Percentiles rank a stretch among this genome's conserved stretches.
Evolutionary conservation across 2,329 filamentous ascomycete genomes (phyloP).

Genomic region (Aspergillus japonicus): DNA sequence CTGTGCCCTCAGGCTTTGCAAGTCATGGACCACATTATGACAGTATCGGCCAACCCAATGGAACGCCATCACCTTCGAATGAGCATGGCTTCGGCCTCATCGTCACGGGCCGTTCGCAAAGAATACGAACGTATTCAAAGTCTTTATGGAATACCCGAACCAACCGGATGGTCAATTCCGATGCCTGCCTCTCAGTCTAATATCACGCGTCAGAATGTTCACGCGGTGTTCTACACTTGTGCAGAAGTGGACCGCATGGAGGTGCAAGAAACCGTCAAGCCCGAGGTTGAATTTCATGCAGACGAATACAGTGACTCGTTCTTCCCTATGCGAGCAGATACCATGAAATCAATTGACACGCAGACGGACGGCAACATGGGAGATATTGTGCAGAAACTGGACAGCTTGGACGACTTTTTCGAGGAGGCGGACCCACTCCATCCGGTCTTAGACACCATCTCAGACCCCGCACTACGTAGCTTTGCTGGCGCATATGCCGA

Average conservation of each 20-base stretch:
- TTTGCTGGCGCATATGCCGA: constrained; percentile 67
- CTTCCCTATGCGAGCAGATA: constrained; percentile 79
- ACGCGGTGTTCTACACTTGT: constrained; percentile 94
- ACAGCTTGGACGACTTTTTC: constrained; percentile 80
- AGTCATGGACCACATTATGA: constrained; percentile 93
- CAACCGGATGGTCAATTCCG: constrained; percentile 93
- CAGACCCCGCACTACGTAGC: constrained; percentile 38
- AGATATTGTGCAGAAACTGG: constrained; percentile 76
- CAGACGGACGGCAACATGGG: constrained; percentile 65
- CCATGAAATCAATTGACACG: constrained; percentile 85
- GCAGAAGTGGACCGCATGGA: constrained; percentile 64
- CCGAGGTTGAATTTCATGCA: constrained; percentile 86
- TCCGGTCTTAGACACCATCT: constrained; percentile 48
- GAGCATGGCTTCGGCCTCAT: constrained; percentile 87
- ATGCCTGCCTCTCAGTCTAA: constrained; percentile 87
- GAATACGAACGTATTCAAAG: constrained; percentile 94
- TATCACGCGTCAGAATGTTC: constrained; percentile 84
- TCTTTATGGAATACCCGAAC: constrained; percentile 92
- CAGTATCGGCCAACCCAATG: constrained; percentile 86
- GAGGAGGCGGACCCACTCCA: constrained; percentile 65
- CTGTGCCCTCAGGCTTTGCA: constrained; percentile 89
- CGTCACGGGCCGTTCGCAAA: constrained; percentile 81
- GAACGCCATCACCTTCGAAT: constrained; percentile 93
- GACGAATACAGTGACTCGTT: constrained; percentile 81
- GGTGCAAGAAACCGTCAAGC: constrained; percentile 64